Percentiles rank a stretch among this genome's conserved stretches.
Conservation (phyloP, 148 eudicot species). For the Cornus controversa region DNA sequence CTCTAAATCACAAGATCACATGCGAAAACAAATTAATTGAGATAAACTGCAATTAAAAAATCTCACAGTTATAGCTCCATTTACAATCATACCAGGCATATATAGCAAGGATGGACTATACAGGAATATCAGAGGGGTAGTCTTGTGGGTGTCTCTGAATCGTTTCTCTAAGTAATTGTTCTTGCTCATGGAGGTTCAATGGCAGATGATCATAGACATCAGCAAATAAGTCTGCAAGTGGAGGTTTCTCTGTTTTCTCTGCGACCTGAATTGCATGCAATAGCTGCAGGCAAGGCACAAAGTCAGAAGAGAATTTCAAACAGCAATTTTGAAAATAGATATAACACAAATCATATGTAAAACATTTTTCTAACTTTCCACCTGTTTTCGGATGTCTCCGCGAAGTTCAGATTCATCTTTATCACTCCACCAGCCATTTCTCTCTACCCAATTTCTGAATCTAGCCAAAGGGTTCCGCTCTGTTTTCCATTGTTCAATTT, state of each 20-base stretch:
- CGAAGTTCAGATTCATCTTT: conserved; percentile 53
- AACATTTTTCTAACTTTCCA: conserved; percentile 3
- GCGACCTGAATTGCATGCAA: conserved; percentile 66
- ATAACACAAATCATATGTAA: neutral
- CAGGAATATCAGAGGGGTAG: conserved; percentile 56
- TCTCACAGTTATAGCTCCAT: neutral
- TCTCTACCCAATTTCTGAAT: conserved; percentile 62
- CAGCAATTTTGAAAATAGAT: neutral
- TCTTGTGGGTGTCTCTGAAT: conserved; percentile 55
- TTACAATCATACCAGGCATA: neutral
- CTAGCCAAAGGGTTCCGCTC: conserved; percentile 45
- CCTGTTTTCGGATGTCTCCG: conserved; percentile 48
- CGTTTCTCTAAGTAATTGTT: conserved; percentile 45
- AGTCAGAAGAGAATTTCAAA: neutral
- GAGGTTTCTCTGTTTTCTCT: conserved; percentile 63
- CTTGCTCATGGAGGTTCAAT: conserved; percentile 60
- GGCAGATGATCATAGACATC: conserved; percentile 72
- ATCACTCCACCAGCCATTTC: conserved; percentile 77
- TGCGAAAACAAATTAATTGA: too few relatives aligned
- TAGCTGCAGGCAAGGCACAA: conserved; percentile 38
- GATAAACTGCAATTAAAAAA: too few relatives aligned
- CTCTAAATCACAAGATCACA: too few relatives aligned
- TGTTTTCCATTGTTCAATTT: conserved; percentile 71
- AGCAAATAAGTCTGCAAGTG: conserved; percentile 51
- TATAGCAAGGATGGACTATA: conserved; percentile 5